Percentiles rank a stretch among this genome's conserved stretches.
These are phyloP conservation scores for Takashimella koratensis DNA, from an alignment of 1,284 basidiomycete genomes.

Conservation along the genomic window DNA sequence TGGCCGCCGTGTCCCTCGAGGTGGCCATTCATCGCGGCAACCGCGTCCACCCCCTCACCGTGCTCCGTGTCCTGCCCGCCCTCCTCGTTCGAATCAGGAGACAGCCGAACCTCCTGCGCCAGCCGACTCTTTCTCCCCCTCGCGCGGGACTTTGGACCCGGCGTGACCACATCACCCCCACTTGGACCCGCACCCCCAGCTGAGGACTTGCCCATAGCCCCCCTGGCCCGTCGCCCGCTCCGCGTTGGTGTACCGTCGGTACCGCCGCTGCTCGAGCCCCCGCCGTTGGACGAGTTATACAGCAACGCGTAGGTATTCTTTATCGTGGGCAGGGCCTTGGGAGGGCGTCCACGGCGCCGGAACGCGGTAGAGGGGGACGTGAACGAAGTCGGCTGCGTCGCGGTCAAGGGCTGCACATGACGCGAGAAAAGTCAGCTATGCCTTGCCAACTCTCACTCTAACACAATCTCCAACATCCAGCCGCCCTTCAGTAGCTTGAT, in stretches of 20 bases:
- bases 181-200: neutral
- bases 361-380: conserved; percentile 37
- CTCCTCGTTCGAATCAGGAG: neutral
- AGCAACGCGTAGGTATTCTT: conserved; percentile 5
- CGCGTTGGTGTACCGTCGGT: neutral
- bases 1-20: neutral
- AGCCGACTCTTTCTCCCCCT: conserved; percentile 9
- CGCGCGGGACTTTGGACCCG: neutral
- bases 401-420: no score
- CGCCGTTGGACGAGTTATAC: neutral
- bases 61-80: neutral
- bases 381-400: conserved; percentile 27
- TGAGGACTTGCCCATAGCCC: neutral
- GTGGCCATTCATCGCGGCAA: neutral
- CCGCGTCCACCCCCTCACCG: neutral
- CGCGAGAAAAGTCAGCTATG: no score
- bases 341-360: conserved; percentile 31
- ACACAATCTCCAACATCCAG: no score
- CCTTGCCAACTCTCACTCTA: no score
- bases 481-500: no score
- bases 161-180: neutral
- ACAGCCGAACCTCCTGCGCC: conserved; percentile 10
- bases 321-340: conserved; percentile 14
- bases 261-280: conserved; percentile 2
- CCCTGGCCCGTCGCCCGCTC: conserved; percentile 1